Percentiles rank a stretch among this genome's conserved stretches.
Evolutionary conservation across 208 protist genomes (phyloP).

Genomic region (Trypanosoma scelopori): DNA sequence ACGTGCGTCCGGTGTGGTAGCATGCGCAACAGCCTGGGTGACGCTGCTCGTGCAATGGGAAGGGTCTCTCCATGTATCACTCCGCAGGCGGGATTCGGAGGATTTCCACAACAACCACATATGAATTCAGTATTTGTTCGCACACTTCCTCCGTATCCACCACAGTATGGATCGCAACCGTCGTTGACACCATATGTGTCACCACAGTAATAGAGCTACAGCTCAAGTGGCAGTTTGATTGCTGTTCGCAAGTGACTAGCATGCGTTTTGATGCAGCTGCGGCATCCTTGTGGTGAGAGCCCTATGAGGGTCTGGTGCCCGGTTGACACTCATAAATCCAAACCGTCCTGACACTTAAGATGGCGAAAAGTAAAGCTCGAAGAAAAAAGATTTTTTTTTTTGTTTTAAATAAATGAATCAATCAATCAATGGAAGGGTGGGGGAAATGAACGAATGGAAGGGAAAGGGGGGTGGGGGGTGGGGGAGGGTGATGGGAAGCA

Average conservation of each 20-base stretch:
- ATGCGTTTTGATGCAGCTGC: neutral
- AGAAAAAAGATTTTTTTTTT: too few species aligned
- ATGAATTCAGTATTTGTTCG: constrained; percentile 8
- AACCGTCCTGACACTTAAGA: too few species aligned
- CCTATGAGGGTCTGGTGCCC: too few species aligned
- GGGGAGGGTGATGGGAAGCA: too few species aligned
- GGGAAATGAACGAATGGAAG: neutral
- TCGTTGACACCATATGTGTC: neutral
- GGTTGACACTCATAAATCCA: too few species aligned
- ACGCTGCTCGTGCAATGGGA: neutral
- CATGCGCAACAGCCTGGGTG: neutral
- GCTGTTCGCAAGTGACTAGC: neutral
- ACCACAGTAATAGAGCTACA: neutral
- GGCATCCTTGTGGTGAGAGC: neutral
- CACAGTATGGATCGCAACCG: neutral
- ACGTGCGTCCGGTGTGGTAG: constrained; percentile 12
- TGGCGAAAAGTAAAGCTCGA: too few species aligned
- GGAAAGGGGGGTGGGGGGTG: neutral
- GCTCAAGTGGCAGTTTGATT: neutral
- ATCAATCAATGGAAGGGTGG: neutral
- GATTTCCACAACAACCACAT: neutral
- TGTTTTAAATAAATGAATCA: too few species aligned
- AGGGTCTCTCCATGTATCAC: constrained; percentile 6
- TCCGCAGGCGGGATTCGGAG: neutral
- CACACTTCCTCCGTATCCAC: constrained; percentile 5